Percentiles rank a stretch among this genome's conserved stretches.
Conservation (phyloP, 2,329 filamentous ascomycete species). For the Botrytis paeoniae region DNA sequence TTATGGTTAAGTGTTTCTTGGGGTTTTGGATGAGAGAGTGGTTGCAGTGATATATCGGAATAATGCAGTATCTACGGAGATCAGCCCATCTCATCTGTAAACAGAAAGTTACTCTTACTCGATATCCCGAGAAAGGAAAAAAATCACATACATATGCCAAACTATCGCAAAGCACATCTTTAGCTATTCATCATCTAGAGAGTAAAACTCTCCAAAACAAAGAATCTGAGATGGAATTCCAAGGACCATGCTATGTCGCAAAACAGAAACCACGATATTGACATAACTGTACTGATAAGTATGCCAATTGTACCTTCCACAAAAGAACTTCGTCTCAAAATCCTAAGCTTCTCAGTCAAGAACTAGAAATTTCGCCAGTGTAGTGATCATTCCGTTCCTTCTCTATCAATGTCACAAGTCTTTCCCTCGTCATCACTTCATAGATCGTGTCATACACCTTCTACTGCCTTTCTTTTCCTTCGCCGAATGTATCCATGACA, state of each 20-base stretch:
- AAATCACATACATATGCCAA: background rate
- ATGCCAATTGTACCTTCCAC: background rate
- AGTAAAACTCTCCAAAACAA: background rate
- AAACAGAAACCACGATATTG: background rate
- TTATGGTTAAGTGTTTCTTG: background rate
- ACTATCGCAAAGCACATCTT: background rate
- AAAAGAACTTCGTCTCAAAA: background rate
- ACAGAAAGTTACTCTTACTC: background rate
- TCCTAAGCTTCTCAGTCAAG: background rate
- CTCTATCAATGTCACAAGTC: background rate
- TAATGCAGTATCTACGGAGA: background rate
- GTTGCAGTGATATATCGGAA: background rate
- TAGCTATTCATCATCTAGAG: background rate
- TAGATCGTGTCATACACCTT: background rate
- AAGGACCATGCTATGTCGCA: background rate
- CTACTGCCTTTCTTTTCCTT: fast-evolving
- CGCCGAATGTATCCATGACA: background rate
- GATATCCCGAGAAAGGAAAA: background rate
- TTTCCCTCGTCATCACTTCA: background rate
- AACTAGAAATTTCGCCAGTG: background rate
- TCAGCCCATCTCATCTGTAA: too few species aligned
- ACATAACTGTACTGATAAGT: background rate
- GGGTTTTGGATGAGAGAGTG: background rate
- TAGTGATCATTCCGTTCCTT: too few species aligned
- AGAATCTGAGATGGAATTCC: background rate